Evolutionary conservation across 2,329 filamentous ascomycete genomes (phyloP), one percentile per base, ranked within the genome.

Genomic region (Exophiala dermatitidis): DNA sequence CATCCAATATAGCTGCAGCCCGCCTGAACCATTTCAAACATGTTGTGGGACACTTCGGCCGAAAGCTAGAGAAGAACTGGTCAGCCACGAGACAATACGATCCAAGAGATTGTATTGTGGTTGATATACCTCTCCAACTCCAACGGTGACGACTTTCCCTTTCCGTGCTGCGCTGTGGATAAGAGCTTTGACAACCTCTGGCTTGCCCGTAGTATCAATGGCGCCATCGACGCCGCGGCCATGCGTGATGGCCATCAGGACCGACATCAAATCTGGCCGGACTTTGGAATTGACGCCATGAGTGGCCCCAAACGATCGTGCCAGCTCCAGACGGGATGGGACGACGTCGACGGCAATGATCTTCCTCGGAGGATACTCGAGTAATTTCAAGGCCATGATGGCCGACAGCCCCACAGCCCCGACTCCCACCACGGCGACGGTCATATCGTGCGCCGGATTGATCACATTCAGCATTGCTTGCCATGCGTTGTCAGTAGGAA

Each of bases 331-430:
- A 19, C 73, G 67, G 3, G 62, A 60, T 5, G 69, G 63, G 8
- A 75, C 66, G 6, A 76, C 64, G 56, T 78, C 76, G 5, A 77
- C 68, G 3, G 70, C 75, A 6, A 78, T 71, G 47, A 78, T 60
- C 34, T 54, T 58, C 38, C 37, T 55, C 7, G 61, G 61, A n/a
- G 58, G 60, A 9, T 52, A 49, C 19, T 58, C 47, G 29, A 62
- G 54, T 31, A 65, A 52, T 34, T 65, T 67, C 3, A 67, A 62
- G 1, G 63, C 67, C 67, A 69, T 68, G 28, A 69, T 58, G 1
- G 65, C 66, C 8, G 63, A 58, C 28, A 69, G 52, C 2, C 68
- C 68, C 1, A 71, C 68, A 2, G 61, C 57, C 1, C 68, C 68
- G 2, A 61, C 58, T 1, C 68, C 68, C 26, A 68, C 63, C 4